phyloP scores from a whole-genome alignment of 768 basidiomycete genomes.

The Gautieria morchelliformis region DNA sequence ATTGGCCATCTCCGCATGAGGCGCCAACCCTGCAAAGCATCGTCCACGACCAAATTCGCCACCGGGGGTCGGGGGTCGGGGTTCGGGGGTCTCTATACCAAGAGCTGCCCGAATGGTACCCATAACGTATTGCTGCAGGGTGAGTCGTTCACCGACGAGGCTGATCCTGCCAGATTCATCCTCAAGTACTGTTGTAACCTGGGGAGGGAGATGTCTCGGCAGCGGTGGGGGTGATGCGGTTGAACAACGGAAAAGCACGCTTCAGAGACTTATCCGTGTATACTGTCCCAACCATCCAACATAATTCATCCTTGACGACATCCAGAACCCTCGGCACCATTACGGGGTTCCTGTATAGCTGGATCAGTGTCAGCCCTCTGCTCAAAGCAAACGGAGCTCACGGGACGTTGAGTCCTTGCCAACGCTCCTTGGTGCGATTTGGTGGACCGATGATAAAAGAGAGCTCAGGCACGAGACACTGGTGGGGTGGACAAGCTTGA shows the following conservation, averaged over 20 bases:
- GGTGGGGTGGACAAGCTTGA: no score
- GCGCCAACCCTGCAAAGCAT: conserved; percentile 82
- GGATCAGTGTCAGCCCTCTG: no score
- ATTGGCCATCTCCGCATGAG: conserved; percentile 31
- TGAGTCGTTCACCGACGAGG: conserved; percentile 69
- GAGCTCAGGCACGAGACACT: conserved; percentile 18
- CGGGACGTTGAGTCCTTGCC: conserved; percentile 38
- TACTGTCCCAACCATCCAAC: conserved; percentile 87
- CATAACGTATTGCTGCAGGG: conserved; percentile 63
- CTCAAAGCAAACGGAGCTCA: neutral
- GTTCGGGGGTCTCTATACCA: conserved; percentile 77
- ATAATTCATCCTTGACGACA: conserved; percentile 70
- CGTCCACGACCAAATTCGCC: conserved; percentile 93
- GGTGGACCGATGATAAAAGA: conserved; percentile 33
- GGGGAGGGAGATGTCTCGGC: conserved; percentile 74
- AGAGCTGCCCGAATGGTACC: conserved; percentile 86
- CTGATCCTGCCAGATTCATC: conserved; percentile 92
- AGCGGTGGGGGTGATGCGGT: conserved; percentile 78
- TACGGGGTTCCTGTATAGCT: conserved; percentile 48
- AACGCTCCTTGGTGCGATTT: conserved; percentile 36
- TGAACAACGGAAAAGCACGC: conserved; percentile 61
- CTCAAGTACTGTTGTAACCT: conserved; percentile 83
- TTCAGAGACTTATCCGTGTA: conserved; percentile 99
- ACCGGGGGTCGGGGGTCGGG: no score
- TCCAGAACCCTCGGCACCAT: conserved; percentile 78